phyloP scores from a whole-genome alignment of 2,329 filamentous ascomycete genomes.

The Aspergillus melleus region DNA sequence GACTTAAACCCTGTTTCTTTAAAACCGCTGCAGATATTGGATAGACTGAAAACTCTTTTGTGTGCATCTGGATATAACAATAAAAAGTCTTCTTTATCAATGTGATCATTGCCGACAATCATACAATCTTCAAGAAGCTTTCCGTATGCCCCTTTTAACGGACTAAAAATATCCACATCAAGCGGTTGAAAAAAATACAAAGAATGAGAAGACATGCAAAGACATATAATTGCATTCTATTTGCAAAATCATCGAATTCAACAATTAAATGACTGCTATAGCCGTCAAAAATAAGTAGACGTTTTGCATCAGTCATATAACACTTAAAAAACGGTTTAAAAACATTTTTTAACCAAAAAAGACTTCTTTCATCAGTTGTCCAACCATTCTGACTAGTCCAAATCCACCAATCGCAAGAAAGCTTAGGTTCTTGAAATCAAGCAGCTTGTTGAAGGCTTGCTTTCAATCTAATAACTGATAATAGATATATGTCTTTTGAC shows the following conservation, averaged over 20 bases:
- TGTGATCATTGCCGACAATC: slow-evolving; percentile 3
- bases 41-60: not conserved
- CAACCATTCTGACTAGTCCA: not conserved
- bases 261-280: slow-evolving; percentile 6
- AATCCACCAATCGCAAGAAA: not conserved
- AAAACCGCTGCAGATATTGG: slow-evolving; percentile 9
- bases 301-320: not conserved
- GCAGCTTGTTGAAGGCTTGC: not conserved
- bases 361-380: not conserved
- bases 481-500: not conserved
- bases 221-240: slow-evolving; percentile 3
- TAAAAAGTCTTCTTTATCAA: slow-evolving; percentile 11
- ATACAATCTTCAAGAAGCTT: slow-evolving; percentile 5
- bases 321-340: not conserved
- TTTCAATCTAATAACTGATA: not conserved
- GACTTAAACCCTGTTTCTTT: slow-evolving; percentile 4
- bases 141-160: slow-evolving; percentile 5
- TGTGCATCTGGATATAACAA: slow-evolving; percentile 5
- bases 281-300: slow-evolving; percentile 5
- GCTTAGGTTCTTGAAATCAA: not conserved
- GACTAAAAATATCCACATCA: slow-evolving; percentile 6
- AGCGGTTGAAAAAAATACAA: too few relatives aligned
- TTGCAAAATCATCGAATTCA: slow-evolving; percentile 9
- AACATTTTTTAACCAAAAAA: not conserved
- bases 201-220: slow-evolving; percentile 6